phyloP scores from a whole-genome alignment of 805 yeast species.

The Barnettozyma populi region DNA sequence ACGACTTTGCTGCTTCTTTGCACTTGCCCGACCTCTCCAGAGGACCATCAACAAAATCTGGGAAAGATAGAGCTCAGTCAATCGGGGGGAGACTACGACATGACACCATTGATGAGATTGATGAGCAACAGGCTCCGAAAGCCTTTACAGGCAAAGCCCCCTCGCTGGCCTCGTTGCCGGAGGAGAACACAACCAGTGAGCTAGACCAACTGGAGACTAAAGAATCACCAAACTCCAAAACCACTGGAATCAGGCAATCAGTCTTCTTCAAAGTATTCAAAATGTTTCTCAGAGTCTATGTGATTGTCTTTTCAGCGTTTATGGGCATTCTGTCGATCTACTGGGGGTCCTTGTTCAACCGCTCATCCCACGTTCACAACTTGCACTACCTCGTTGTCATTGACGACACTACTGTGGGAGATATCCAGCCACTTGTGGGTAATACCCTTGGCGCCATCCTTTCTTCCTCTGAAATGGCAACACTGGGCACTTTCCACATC shows the following conservation, averaged over 20 bases:
- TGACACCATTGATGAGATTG: background rate
- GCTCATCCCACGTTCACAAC: conserved; percentile 13
- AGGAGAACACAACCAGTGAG: background rate
- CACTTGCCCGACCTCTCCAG: conserved; percentile 1
- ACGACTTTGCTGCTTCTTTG: conserved; percentile 1
- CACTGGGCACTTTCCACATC: conserved; percentile 17
- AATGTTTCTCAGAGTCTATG: conserved; percentile 7
- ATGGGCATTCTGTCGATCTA: conserved; percentile 11
- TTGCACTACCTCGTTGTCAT: conserved; percentile 19
- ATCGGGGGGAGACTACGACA: background rate
- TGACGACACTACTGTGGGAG: conserved; percentile 15
- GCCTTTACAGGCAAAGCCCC: background rate
- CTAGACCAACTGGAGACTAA: background rate
- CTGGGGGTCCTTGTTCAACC: conserved; percentile 26
- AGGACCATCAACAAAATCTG: background rate
- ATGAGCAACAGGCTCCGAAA: background rate
- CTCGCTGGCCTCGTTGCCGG: background rate
- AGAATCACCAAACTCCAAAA: background rate
- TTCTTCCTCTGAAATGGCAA: conserved; percentile 5
- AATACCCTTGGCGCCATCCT: conserved; percentile 2
- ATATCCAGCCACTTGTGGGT: conserved; percentile 11
- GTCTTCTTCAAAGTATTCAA: background rate
- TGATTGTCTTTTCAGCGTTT: conserved; percentile 4
- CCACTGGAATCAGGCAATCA: background rate
- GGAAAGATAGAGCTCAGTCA: background rate